A percentile compares a stretch with the other conserved stretches of the same genome.
Conservation (phyloP, 2,329 filamentous ascomycete genomes). For the Pleurostoma richardsiae region DNA sequence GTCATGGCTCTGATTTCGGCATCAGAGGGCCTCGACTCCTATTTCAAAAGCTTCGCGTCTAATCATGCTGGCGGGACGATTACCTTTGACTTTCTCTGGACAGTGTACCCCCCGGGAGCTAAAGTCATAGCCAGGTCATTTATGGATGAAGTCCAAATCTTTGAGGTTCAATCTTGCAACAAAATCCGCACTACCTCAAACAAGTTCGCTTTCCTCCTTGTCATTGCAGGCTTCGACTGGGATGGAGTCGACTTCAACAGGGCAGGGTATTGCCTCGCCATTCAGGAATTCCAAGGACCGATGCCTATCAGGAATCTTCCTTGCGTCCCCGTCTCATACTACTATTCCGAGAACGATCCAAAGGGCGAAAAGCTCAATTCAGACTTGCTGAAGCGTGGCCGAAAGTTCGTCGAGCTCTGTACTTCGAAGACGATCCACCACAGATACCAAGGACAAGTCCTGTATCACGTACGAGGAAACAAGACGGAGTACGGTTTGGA, state of each 20-base stretch:
- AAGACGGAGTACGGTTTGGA: neutral
- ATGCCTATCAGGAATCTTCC: slow-evolving; percentile 9
- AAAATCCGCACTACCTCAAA: neutral
- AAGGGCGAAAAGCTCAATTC: slow-evolving; percentile 1
- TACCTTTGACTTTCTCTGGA: slow-evolving; percentile 11
- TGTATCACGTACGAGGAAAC: neutral
- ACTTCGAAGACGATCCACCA: neutral
- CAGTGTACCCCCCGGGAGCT: slow-evolving; percentile 7
- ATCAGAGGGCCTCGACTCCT: too few species aligned
- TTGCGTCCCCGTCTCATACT: slow-evolving; percentile 3
- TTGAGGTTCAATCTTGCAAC: slow-evolving; percentile 4
- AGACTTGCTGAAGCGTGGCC: slow-evolving; percentile 1
- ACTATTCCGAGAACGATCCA: neutral
- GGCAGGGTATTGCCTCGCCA: slow-evolving; percentile 6
- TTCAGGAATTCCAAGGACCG: slow-evolving; percentile 9
- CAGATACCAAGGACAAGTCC: neutral
- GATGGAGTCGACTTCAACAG: slow-evolving; percentile 10
- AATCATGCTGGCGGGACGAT: neutral
- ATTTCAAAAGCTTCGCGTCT: too few species aligned
- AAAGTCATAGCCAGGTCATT: slow-evolving; percentile 9
- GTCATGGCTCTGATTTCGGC: too few species aligned
- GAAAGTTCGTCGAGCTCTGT: slow-evolving; percentile 4
- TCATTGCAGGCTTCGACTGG: slow-evolving; percentile 9
- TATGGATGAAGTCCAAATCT: slow-evolving; percentile 6
- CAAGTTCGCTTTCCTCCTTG: neutral